These are phyloP conservation scores for Annulohypoxylon maeteangense DNA, from an alignment of 495 filamentous ascomycete genomes.

Conservation along the genomic window DNA sequence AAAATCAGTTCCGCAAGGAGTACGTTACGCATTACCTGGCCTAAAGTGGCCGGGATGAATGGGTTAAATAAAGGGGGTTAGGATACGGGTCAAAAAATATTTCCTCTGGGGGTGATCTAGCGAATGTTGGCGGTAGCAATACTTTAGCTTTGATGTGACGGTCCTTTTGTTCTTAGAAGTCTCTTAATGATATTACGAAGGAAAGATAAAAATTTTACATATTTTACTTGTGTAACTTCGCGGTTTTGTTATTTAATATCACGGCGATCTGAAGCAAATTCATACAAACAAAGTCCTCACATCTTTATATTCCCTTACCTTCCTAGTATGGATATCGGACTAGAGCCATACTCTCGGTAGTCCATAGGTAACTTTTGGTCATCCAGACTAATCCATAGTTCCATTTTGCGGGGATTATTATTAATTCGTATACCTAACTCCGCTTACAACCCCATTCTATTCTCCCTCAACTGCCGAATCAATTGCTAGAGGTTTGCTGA, in stretches of 20 bases:
- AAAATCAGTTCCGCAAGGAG: conserved; percentile 78
- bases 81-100: conserved; percentile 14
- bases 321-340: not conserved
- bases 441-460: conserved; percentile 27
- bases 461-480: conserved; percentile 22
- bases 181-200: conserved; percentile 16
- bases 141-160: conserved; percentile 11
- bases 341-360: conserved; percentile 21
- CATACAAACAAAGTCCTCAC: too few species aligned
- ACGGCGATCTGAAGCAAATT: not conserved
- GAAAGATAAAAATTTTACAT: conserved; percentile 15
- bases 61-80: not conserved
- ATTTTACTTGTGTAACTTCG: not conserved
- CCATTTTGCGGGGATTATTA: conserved; percentile 29
- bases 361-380: too few species aligned
- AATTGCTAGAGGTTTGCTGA: not conserved
- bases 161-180: conserved; percentile 26
- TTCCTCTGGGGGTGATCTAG: conserved; percentile 22
- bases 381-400: not conserved
- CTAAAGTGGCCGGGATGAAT: not conserved
- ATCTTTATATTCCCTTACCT: too few species aligned
- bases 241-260: not conserved
- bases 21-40: conserved; percentile 67
- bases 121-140: conserved; percentile 28
- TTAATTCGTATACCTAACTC: conserved; percentile 19